Evolutionary conservation across 768 basidiomycete species (phyloP).

Genomic region (Mycena kentingensis): DNA sequence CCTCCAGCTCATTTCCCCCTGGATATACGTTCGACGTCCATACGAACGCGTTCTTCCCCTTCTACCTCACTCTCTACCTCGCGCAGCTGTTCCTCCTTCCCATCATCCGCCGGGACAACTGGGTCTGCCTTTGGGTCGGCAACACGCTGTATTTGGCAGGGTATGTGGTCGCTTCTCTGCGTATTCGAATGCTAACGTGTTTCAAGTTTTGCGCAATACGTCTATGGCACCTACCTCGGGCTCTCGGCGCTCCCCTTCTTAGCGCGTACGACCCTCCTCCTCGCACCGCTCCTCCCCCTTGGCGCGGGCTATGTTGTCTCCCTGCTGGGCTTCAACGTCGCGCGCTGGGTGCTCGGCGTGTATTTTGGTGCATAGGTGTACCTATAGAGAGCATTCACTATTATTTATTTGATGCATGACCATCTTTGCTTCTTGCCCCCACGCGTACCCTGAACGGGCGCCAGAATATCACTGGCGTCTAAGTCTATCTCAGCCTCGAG

Average conservation of each 20-base stretch:
- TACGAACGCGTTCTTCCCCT: constrained; percentile 94
- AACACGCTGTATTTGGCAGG: constrained; percentile 91
- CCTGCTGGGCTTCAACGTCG: constrained; percentile 88
- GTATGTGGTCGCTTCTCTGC: constrained; percentile 41
- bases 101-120: constrained; percentile 79
- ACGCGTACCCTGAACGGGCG: too few species aligned
- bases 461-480: too few species aligned
- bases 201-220: constrained; percentile 82
- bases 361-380: constrained; percentile 64
- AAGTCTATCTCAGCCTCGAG: too few species aligned
- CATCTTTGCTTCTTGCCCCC: too few species aligned
- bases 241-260: constrained; percentile 91
- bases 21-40: constrained; percentile 94
- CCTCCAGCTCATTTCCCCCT: constrained; percentile 74
- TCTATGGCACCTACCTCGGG: constrained; percentile 89
- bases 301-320: constrained; percentile 86
- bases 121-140: constrained; percentile 93
- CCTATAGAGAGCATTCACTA: not conserved
- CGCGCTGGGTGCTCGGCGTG: constrained; percentile 72
- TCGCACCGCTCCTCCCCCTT: constrained; percentile 87
- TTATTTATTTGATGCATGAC: too few species aligned
- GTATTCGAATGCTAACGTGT: not conserved
- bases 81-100: constrained; percentile 87
- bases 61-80: constrained; percentile 87
- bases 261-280: constrained; percentile 82